Percentiles rank a stretch among this genome's conserved stretches.
These are phyloP conservation scores for Pistacia integerrima DNA, from an alignment of 345 rosid species.

Conservation along the genomic window DNA sequence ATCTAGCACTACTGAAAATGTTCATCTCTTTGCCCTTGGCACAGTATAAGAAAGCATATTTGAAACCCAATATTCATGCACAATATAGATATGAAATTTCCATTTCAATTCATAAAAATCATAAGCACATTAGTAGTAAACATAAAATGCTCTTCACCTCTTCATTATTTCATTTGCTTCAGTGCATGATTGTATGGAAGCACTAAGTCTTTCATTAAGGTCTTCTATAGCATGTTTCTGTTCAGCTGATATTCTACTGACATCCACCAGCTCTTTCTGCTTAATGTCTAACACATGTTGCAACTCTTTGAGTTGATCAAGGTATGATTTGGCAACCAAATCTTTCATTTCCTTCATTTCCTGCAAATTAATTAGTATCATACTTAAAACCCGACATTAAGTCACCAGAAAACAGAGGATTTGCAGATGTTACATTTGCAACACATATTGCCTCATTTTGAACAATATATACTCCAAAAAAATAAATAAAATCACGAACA, in stretches of 20 bases:
- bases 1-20: not conserved
- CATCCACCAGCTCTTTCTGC: slow-evolving; percentile 61
- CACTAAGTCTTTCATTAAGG: slow-evolving; percentile 72
- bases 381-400: not conserved
- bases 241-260: slow-evolving; percentile 63
- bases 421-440: not conserved
- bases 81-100: not conserved
- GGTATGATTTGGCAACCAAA: slow-evolving; percentile 51
- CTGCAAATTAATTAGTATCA: slow-evolving; percentile 41
- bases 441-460: not conserved
- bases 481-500: not conserved
- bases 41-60: not conserved
- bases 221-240: slow-evolving; percentile 80
- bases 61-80: slow-evolving; percentile 1
- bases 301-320: slow-evolving; percentile 55
- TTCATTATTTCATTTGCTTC: slow-evolving; percentile 86
- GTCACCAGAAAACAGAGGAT: not conserved
- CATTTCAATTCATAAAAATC: not conserved
- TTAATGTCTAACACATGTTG: slow-evolving; percentile 49
- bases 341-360: slow-evolving; percentile 70
- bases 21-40: not conserved
- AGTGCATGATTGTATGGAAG: slow-evolving; percentile 76
- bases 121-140: not conserved
- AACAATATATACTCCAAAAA: not conserved
- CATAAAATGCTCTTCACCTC: slow-evolving; percentile 45